Evolutionary conservation across 495 filamentous ascomycete genomes (phyloP).

Genomic region (Viridothelium virens): DNA sequence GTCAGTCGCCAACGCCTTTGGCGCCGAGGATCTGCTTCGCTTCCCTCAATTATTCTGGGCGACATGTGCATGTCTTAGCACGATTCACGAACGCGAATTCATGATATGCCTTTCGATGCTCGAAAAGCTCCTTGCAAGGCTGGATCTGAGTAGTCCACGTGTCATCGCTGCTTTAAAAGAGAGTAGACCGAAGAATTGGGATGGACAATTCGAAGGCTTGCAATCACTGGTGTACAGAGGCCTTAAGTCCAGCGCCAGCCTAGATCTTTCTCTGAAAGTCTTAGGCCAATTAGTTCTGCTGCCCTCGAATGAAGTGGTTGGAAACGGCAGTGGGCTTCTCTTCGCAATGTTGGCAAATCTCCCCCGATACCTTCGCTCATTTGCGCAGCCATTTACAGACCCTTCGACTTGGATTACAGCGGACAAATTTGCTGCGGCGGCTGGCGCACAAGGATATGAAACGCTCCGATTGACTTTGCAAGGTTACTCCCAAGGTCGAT

Average conservation of each 20-base stretch:
- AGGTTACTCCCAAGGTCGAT: conserved; percentile 60
- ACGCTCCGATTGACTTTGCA: conserved; percentile 55
- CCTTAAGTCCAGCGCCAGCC: conserved; percentile 72
- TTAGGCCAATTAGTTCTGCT: conserved; percentile 71
- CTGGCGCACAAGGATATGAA: conserved; percentile 57
- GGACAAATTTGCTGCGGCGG: conserved; percentile 58
- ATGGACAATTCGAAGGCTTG: conserved; percentile 77
- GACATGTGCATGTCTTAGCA: conserved; percentile 88
- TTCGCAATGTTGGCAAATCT: conserved; percentile 83
- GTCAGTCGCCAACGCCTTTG: conserved; percentile 75
- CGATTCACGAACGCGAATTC: conserved; percentile 91
- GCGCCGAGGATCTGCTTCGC: conserved; percentile 67
- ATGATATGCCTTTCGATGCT: conserved; percentile 85
- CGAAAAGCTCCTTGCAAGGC: conserved; percentile 73
- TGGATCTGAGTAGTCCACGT: conserved; percentile 66
- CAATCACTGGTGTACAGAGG: conserved; percentile 85
- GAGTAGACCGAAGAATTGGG: conserved; percentile 77
- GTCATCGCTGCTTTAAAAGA: conserved; percentile 64
- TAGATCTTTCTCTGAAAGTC: conserved; percentile 65
- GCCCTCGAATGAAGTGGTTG: conserved; percentile 73
- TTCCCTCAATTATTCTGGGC: conserved; percentile 98
- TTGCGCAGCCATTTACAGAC: conserved; percentile 52
- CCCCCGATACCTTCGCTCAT: conserved; percentile 73
- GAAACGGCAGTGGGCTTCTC: conserved; percentile 69
- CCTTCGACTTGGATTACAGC: conserved; percentile 53